Evolutionary conservation across 2,329 filamentous ascomycete genomes (phyloP).

Genomic region (Grosmannia huntii): DNA sequence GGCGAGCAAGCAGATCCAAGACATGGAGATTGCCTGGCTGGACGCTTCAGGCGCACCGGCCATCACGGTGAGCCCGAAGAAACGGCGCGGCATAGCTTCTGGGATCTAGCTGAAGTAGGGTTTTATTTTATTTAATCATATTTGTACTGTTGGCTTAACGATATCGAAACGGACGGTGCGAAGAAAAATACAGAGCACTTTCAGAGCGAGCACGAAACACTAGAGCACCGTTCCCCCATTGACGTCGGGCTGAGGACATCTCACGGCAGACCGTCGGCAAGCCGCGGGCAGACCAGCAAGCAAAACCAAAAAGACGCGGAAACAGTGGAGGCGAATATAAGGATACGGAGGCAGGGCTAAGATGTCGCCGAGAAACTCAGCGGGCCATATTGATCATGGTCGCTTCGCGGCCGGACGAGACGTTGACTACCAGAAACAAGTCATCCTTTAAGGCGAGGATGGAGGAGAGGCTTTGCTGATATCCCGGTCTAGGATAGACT

Average conservation of each 20-base stretch:
- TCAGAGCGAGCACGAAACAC: background rate
- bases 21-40: slow-evolving; percentile 50
- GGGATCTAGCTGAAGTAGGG: background rate
- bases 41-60: slow-evolving; percentile 47
- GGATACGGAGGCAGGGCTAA: background rate
- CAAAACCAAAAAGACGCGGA: background rate
- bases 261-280: background rate
- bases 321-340: background rate
- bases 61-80: slow-evolving; percentile 23
- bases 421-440: background rate
- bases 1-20: slow-evolving; percentile 50
- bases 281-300: background rate
- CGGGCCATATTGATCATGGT: background rate
- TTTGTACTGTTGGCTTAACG: background rate
- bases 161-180: background rate
- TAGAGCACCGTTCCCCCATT: background rate
- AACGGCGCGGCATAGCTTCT: background rate
- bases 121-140: background rate
- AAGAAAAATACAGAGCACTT: background rate
- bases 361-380: background rate
- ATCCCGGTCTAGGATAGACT: slow-evolving; percentile 12
- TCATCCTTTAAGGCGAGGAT: background rate
- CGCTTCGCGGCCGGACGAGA: background rate
- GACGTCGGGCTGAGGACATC: background rate
- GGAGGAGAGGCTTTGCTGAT: slow-evolving; percentile 1